A percentile compares a stretch with the other conserved stretches of the same genome.
Evolutionary conservation across 2,329 filamentous ascomycete genomes (phyloP).

Genomic region (Escovopsis sp.): DNA sequence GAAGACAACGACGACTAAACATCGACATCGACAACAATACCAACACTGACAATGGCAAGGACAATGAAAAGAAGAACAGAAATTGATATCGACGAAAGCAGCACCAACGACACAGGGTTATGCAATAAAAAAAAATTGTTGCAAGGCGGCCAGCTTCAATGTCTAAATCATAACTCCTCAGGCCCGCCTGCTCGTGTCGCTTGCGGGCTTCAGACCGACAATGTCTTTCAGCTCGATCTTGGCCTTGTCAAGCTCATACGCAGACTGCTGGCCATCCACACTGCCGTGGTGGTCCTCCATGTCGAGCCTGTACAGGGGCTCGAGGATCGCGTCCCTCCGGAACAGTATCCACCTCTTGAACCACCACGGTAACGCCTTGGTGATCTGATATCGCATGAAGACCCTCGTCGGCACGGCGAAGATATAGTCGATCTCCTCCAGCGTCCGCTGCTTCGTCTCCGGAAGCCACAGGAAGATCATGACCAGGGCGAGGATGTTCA

Average conservation of each 20-base stretch:
- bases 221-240: conserved; percentile 24
- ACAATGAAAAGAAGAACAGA: background rate
- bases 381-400: conserved; percentile 42
- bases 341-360: conserved; percentile 40
- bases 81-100: background rate
- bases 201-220: conserved; percentile 14
- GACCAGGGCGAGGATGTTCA: conserved; percentile 37
- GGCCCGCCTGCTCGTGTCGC: conserved; percentile 4
- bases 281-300: conserved; percentile 17
- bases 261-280: conserved; percentile 14
- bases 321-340: conserved; percentile 24
- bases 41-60: too few species aligned
- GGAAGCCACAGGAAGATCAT: conserved; percentile 43
- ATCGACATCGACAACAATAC: too few species aligned
- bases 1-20: too few species aligned
- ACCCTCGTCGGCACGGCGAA: conserved; percentile 43
- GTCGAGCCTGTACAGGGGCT: conserved; percentile 28
- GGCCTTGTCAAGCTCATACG: conserved; percentile 23
- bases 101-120: background rate
- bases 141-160: too few species aligned
- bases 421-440: conserved; percentile 43
- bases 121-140: too few species aligned
- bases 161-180: too few species aligned
- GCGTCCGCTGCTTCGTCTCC: conserved; percentile 41
- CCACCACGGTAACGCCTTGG: conserved; percentile 44